phyloP scores from a whole-genome alignment of 768 basidiomycete genomes.

The Imleria badia region DNA sequence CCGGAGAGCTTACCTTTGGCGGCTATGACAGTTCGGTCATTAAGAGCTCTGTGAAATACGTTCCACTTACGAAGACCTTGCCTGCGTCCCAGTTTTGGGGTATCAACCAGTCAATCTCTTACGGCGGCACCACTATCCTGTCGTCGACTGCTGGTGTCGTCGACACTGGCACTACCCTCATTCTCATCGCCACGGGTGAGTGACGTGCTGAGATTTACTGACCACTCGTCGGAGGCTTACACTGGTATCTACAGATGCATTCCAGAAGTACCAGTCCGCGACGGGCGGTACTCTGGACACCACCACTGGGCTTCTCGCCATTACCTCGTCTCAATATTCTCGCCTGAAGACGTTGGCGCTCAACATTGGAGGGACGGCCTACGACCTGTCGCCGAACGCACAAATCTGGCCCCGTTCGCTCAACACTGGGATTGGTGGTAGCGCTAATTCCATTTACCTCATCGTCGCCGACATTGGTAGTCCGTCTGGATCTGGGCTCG shows the following conservation, averaged over 20 bases:
- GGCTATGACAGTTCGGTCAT: background rate
- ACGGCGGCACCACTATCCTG: conserved; percentile 23
- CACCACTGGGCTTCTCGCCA: conserved; percentile 29
- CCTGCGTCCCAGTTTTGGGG: conserved; percentile 16
- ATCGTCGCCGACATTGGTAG: conserved; percentile 24
- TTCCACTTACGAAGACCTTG: background rate
- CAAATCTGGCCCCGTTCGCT: conserved; percentile 38
- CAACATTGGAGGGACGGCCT: conserved; percentile 20
- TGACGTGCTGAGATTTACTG: background rate
- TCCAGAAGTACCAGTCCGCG: conserved; percentile 19
- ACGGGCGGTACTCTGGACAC: conserved; percentile 31
- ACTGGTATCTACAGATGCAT: conserved; percentile 26
- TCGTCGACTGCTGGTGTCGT: conserved; percentile 32
- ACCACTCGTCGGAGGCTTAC: conserved; percentile 7
- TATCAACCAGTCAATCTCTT: conserved; percentile 33
- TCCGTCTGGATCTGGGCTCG: conserved; percentile 15
- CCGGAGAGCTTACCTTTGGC: conserved; percentile 2
- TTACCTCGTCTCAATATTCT: conserved; percentile 27
- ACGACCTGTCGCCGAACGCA: conserved; percentile 25
- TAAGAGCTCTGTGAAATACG: background rate
- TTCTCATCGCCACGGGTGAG: conserved; percentile 26
- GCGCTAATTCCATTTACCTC: conserved; percentile 26
- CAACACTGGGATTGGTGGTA: conserved; percentile 32
- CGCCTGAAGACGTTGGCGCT: conserved; percentile 28
- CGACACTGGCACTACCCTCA: conserved; percentile 34